Percentiles rank a stretch among this genome's conserved stretches.
These are phyloP conservation scores for Crithidia expoeki DNA, from an alignment of 208 protist genomes.

Conservation along the genomic window DNA sequence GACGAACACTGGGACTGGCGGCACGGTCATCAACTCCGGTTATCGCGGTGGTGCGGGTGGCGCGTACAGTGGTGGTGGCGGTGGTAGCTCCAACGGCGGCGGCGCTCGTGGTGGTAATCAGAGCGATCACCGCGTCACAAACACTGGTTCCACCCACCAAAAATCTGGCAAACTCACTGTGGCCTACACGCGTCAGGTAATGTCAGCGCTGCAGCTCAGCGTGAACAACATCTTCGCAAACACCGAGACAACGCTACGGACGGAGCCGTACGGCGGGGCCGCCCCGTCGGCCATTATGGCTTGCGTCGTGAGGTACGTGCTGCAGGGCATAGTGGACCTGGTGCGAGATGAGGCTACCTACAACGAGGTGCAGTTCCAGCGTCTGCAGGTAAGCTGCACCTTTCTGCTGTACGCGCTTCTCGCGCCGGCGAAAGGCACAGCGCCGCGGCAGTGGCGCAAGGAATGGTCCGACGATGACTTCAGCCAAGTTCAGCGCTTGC, in stretches of 20 bases:
- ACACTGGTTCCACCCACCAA: constrained; percentile 5
- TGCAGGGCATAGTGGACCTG: constrained; percentile 72
- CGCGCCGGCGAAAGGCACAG: constrained; percentile 48
- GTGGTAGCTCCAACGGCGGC: constrained; percentile 24
- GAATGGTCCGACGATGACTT: constrained; percentile 51
- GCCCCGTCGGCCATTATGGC: constrained; percentile 41
- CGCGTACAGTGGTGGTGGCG: constrained; percentile 10
- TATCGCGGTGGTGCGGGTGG: constrained; percentile 11
- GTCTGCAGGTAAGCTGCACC: constrained; percentile 67
- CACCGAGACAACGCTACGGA: constrained; percentile 40
- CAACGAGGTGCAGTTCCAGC: constrained; percentile 54
- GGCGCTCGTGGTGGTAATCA: constrained; percentile 20
- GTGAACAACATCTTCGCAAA: constrained; percentile 77
- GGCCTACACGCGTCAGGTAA: constrained; percentile 58
- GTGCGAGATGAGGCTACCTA: constrained; percentile 49
- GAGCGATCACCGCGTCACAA: constrained; percentile 33
- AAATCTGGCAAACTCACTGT: constrained; percentile 24
- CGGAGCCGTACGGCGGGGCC: constrained; percentile 41
- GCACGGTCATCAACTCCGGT: no score
- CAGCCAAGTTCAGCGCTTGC: constrained; percentile 42
- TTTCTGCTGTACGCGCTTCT: constrained; percentile 70
- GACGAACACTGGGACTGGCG: no score
- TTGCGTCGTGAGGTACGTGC: constrained; percentile 60
- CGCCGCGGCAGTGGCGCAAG: constrained; percentile 51
- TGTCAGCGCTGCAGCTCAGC: constrained; percentile 61